Evolutionary conservation across 2,329 filamentous ascomycete species (phyloP), one percentile per base, ranked within the genome.

Genomic region (Aspergillus sp.): DNA sequence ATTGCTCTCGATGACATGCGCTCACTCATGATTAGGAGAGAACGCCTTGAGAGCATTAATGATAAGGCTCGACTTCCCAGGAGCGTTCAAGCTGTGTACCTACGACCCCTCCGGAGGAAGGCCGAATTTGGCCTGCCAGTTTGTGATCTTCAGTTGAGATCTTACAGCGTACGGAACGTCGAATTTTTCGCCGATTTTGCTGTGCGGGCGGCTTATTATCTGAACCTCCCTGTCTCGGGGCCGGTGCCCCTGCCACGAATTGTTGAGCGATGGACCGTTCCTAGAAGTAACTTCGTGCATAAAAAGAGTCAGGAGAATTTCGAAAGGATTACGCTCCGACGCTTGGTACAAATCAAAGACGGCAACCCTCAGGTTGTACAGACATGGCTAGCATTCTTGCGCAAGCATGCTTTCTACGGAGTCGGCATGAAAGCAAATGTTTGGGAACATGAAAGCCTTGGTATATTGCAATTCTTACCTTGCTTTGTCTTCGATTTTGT

Each of bases 231-330:
- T 9, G 92, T 92, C 2, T 90, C 86, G 50, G 95, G 95, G 0
- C 93, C 95, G 5, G 83, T 95, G 5, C 92, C 94, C 10, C 82
- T 99, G 17, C 95, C 95, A 1, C 87, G 89, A 60, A 92, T 94
- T 65, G 90, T 86, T 15, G 91, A 99, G 81, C 87, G 93, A 70
- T 99, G 95, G 95, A 98, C 95, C 0, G 92, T 98, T 2, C 92
- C 92, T 9, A 86, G 87, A 71, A 87, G 87, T 72, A 90, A 91
- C 76, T 99, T 99, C 81, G 91, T 97, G 67, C 91, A 92, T 82
- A 99, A 98, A 81, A 99, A 99, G 80, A 89, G 87, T 39, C 93
- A 99, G 78, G 95, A 99, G 80, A 99, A 99, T 78, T 99, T 96
- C 72, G 94, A 98, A 81, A 85, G 95, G 57, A 89, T 95, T 62